Evolutionary conservation across 1,284 basidiomycete genomes (phyloP).

Genomic region (Moniliophthora roreri): DNA sequence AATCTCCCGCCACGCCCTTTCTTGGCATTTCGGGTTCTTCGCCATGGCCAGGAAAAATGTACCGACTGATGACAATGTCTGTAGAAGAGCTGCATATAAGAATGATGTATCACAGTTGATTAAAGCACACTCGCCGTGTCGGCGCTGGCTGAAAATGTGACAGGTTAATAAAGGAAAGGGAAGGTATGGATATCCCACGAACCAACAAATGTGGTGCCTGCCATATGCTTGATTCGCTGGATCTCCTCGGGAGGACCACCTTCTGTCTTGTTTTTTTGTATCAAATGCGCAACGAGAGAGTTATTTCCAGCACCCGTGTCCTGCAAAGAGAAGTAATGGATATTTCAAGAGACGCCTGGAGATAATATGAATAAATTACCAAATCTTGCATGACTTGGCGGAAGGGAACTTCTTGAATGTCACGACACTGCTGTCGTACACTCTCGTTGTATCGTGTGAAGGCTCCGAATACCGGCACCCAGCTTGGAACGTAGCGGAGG

Average conservation of each 20-base stretch:
- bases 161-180: not conserved
- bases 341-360: no score
- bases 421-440: no score
- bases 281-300: no score
- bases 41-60: conserved; percentile 45
- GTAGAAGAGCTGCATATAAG: not conserved
- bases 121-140: not conserved
- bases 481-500: no score
- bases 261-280: no score
- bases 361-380: no score
- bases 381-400: no score
- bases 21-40: conserved; percentile 39
- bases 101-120: not conserved
- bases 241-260: not conserved
- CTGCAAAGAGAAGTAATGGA: no score
- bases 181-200: not conserved
- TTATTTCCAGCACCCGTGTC: no score
- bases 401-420: no score
- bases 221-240: not conserved
- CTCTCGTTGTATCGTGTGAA: no score
- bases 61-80: conserved; percentile 39
- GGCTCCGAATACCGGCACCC: no score
- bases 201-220: not conserved
- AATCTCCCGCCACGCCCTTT: conserved; percentile 44
- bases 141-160: not conserved